Evolutionary conservation across 2,329 filamentous ascomycete genomes (phyloP).

Genomic region (Peltaster fructicola): DNA sequence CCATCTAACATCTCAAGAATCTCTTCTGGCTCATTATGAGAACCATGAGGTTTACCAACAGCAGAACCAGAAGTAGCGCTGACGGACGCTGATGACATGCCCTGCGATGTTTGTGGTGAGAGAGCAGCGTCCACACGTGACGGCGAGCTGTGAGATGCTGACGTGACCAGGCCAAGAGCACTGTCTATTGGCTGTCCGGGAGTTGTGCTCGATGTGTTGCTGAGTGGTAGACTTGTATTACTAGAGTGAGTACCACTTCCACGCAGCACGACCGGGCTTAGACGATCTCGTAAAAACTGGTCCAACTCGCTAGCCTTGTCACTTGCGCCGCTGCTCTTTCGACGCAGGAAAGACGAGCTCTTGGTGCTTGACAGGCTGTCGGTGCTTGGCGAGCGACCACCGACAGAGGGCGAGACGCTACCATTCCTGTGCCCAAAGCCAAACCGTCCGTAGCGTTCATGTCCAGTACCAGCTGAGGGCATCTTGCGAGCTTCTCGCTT

Average conservation of each 20-base stretch:
- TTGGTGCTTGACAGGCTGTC: conserved; percentile 22
- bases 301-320: conserved; percentile 26
- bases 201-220: too few relatives aligned
- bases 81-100: too few relatives aligned
- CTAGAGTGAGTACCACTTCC: conserved; percentile 28
- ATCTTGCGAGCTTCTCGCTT: conserved; percentile 51
- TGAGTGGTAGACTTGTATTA: too few relatives aligned
- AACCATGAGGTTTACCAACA: too few relatives aligned
- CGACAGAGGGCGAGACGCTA: conserved; percentile 35
- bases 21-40: too few relatives aligned
- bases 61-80: too few relatives aligned
- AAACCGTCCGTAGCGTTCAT: conserved; percentile 65
- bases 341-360: conserved; percentile 17
- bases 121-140: too few relatives aligned
- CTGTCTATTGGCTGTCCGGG: too few relatives aligned
- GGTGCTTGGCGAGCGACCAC: conserved; percentile 28
- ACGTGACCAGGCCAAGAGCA: too few relatives aligned
- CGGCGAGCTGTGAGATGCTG: too few relatives aligned
- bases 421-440: conserved; percentile 48
- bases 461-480: conserved; percentile 78
- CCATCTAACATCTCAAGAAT: conserved; percentile 11
- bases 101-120: too few relatives aligned
- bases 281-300: conserved; percentile 27
- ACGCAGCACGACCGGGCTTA: conserved; percentile 27
- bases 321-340: conserved; percentile 26